phyloP scores from a whole-genome alignment of 2,329 filamentous ascomycete species.

The Graphiopsis chlorocephala region DNA sequence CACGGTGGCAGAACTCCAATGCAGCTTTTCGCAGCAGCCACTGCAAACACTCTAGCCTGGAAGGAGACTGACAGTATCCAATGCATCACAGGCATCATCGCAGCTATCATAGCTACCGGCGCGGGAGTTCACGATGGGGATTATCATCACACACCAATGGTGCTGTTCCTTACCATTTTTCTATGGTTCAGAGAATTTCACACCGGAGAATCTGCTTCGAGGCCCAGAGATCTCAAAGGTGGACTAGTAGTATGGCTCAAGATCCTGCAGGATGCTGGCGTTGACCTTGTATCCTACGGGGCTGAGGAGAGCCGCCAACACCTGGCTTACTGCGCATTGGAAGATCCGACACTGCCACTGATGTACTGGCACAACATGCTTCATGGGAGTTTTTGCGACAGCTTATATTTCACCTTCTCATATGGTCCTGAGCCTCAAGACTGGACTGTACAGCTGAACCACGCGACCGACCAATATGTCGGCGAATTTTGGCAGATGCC shows the following conservation, averaged over 20 bases:
- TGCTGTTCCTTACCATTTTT: neutral
- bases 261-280: neutral
- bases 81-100: no score
- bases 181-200: no score
- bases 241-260: neutral
- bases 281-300: neutral
- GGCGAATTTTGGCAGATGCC: neutral
- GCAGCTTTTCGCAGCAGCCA: neutral
- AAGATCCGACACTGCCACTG: neutral
- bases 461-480: neutral
- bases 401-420: neutral
- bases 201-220: accelerated
- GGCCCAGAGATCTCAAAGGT: neutral
- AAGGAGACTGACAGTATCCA: accelerated
- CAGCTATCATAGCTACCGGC: neutral
- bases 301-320: neutral
- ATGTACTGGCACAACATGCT: neutral
- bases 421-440: neutral
- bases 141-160: neutral
- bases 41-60: no score
- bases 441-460: neutral
- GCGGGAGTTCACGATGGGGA: neutral
- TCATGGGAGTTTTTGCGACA: no score
- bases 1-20: neutral
- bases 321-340: neutral